phyloP scores from a whole-genome alignment of 768 basidiomycete genomes.

The Serendipita indica region DNA sequence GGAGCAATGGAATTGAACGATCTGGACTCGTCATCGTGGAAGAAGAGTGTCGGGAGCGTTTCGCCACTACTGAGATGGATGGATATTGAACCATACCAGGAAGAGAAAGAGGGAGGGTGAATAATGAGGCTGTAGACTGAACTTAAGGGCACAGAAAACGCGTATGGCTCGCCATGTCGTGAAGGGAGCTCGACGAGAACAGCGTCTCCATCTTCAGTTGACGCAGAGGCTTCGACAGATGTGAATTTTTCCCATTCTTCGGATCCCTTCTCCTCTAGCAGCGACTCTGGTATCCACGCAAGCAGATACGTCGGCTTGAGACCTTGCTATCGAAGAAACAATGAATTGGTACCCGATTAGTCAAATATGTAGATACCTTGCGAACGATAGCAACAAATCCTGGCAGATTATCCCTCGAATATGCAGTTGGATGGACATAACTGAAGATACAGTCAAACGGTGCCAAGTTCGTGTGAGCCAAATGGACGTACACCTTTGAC shows the following conservation, averaged over 20 bases:
- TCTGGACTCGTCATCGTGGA: conserved; percentile 92
- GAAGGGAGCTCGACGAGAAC: conserved; percentile 76
- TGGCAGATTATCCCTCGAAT: conserved; percentile 81
- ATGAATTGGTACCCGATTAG: conserved; percentile 14
- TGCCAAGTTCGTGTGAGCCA: too few relatives aligned
- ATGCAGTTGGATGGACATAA: conserved; percentile 85
- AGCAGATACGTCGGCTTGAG: conserved; percentile 63
- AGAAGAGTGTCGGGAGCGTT: conserved; percentile 79
- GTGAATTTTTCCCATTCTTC: conserved; percentile 85
- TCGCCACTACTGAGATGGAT: conserved; percentile 78
- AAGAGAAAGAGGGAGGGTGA: conserved; percentile 67
- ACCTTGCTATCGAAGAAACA: conserved; percentile 39
- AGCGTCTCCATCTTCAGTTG: conserved; percentile 37
- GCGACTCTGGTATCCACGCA: conserved; percentile 84
- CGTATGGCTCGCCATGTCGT: conserved; percentile 77
- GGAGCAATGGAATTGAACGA: conserved; percentile 43
- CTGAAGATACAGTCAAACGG: too few relatives aligned
- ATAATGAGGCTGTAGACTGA: conserved; percentile 83
- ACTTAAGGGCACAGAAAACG: conserved; percentile 85
- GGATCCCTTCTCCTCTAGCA: conserved; percentile 67
- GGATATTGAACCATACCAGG: conserved; percentile 79
- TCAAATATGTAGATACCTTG: conserved; percentile 36
- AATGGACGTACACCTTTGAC: conserved; percentile 91
- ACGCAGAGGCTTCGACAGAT: conserved; percentile 39
- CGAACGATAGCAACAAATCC: conserved; percentile 90